phyloP scores from a whole-genome alignment of 2,329 filamentous ascomycete genomes.

The Scedosporium aurantiacum region DNA sequence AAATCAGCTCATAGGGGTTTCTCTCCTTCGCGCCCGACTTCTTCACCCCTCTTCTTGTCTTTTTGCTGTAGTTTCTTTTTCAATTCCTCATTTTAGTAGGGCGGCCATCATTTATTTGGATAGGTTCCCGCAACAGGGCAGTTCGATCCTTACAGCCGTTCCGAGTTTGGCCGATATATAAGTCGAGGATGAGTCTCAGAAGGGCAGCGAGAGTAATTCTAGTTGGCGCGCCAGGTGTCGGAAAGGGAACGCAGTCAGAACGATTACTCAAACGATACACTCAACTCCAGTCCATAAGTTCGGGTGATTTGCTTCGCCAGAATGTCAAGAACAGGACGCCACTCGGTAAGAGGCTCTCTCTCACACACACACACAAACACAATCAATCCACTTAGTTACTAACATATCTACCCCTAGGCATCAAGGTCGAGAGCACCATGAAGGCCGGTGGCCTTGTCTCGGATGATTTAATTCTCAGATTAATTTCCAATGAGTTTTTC shows the following conservation, averaged over 20 bases:
- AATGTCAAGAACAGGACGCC: slow-evolving; percentile 86
- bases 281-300: slow-evolving; percentile 82
- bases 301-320: slow-evolving; percentile 79
- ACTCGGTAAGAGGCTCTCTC: slow-evolving; percentile 47
- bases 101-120: background rate
- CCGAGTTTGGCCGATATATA: background rate
- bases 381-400: background rate
- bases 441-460: slow-evolving; percentile 81
- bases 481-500: slow-evolving; percentile 83
- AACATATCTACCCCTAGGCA: slow-evolving; percentile 41
- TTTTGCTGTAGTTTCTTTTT: background rate
- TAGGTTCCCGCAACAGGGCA: background rate
- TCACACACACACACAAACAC: too few relatives aligned
- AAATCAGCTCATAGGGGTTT: background rate
- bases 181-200: slow-evolving; percentile 48
- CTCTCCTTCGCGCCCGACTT: background rate
- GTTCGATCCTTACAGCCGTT: background rate
- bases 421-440: slow-evolving; percentile 84
- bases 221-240: slow-evolving; percentile 89
- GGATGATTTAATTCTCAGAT: slow-evolving; percentile 79
- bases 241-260: slow-evolving; percentile 93
- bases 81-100: background rate
- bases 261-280: slow-evolving; percentile 78
- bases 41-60: background rate
- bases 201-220: slow-evolving; percentile 88